These are phyloP conservation scores for Termitomyces sp. DNA, from an alignment of 768 basidiomycete genomes.

Conservation along the genomic window DNA sequence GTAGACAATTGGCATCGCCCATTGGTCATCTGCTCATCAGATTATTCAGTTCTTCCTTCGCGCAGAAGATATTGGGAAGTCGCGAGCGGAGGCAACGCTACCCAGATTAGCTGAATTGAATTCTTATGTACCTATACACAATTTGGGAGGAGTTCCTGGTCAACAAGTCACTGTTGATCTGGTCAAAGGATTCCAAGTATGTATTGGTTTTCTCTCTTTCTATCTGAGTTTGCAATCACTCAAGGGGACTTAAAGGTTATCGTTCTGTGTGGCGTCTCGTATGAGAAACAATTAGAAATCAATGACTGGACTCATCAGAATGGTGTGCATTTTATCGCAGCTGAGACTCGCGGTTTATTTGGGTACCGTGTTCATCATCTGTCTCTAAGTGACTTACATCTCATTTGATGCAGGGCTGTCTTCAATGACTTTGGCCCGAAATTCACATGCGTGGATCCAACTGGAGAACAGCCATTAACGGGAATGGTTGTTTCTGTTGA, in stretches of 20 bases:
- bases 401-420: slow-evolving; percentile 52
- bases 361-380: slow-evolving; percentile 47
- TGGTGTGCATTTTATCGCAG: slow-evolving; percentile 85
- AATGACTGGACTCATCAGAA: slow-evolving; percentile 92
- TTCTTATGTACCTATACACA: slow-evolving; percentile 89
- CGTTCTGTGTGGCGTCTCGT: slow-evolving; percentile 75
- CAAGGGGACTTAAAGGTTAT: slow-evolving; percentile 56
- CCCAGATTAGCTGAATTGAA: slow-evolving; percentile 94
- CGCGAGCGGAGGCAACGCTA: slow-evolving; percentile 79
- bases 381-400: not conserved
- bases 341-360: slow-evolving; percentile 91
- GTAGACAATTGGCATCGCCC: slow-evolving; percentile 33
- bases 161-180: slow-evolving; percentile 75
- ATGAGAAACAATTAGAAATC: slow-evolving; percentile 86
- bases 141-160: slow-evolving; percentile 73
- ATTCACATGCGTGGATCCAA: slow-evolving; percentile 95
- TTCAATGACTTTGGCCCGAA: slow-evolving; percentile 97
- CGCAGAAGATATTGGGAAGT: slow-evolving; percentile 78
- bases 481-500: slow-evolving; percentile 97
- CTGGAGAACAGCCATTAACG: slow-evolving; percentile 88
- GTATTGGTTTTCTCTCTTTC: slow-evolving; percentile 12
- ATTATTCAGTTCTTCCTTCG: slow-evolving; percentile 84
- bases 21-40: slow-evolving; percentile 9
- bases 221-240: not conserved
- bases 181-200: slow-evolving; percentile 84